These are phyloP conservation scores for Cryptomeria japonica DNA, from an alignment of 75 land plant species.

Conservation along the genomic window DNA sequence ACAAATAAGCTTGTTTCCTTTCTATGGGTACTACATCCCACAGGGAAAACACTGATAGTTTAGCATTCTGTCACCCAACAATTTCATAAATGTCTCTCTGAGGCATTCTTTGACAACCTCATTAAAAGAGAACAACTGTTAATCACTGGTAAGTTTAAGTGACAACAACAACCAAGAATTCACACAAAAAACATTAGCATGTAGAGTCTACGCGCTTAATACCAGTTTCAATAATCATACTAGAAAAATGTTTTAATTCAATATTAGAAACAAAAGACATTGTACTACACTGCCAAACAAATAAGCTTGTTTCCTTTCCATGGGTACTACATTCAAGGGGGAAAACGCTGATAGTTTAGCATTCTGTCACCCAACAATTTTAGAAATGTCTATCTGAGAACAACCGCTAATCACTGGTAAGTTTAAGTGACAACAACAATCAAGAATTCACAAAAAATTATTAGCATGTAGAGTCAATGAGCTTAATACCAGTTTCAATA, in stretches of 20 bases:
- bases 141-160: not conserved
- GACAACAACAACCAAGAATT: not conserved
- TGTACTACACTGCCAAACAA: too few species aligned
- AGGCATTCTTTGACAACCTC: not conserved
- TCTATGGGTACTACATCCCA: not conserved
- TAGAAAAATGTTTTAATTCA: too few species aligned
- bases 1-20: not conserved
- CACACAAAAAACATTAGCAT: too few species aligned
- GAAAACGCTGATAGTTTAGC: too few species aligned
- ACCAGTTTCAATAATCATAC: not conserved
- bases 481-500: not conserved
- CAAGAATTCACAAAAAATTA: not conserved
- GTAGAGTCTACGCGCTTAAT: not conserved
- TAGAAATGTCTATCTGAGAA: not conserved
- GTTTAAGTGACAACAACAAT: not conserved
- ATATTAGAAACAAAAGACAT: too few species aligned
- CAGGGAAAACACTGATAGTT: not conserved
- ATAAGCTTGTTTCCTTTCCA: too few species aligned
- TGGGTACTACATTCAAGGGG: too few species aligned
- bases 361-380: not conserved
- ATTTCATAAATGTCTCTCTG: too few species aligned
- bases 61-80: not conserved
- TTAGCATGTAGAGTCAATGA: not conserved
- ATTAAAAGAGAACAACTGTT: not conserved
- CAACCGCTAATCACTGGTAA: too few species aligned